Evolutionary conservation across 306 rosid species (phyloP).

Genomic region (Cucurbita argyrosperma): DNA sequence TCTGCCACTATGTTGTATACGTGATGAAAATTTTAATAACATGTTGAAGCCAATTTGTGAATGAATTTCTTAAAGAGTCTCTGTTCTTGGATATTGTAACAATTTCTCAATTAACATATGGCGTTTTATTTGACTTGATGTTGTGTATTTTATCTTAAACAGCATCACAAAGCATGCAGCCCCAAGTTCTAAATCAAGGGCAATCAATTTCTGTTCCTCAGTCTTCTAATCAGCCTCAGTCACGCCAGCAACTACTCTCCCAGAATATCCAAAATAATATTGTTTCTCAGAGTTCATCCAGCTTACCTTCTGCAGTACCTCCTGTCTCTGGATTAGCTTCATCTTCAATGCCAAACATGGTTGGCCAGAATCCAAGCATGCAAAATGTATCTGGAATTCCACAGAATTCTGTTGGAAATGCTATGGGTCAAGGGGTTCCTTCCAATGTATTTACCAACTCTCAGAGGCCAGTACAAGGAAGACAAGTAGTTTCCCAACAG

Average conservation of each 20-base stretch:
- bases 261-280: constrained; percentile 52
- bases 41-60: neutral
- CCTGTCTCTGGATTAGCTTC: constrained; percentile 48
- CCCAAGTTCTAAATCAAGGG: constrained; percentile 49
- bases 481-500: constrained; percentile 51
- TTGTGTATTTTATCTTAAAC: neutral
- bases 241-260: constrained; percentile 53
- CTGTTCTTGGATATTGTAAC: neutral
- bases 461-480: constrained; percentile 62
- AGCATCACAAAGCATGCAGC: constrained; percentile 42
- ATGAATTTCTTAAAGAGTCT: neutral
- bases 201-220: constrained; percentile 41
- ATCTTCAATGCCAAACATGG: constrained; percentile 40
- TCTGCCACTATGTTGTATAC: neutral
- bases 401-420: constrained; percentile 45
- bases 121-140: neutral
- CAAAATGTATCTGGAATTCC: constrained; percentile 44
- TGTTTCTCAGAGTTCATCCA: constrained; percentile 27
- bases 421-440: constrained; percentile 53
- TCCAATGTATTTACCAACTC: constrained; percentile 50
- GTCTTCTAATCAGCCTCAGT: constrained; percentile 41
- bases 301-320: constrained; percentile 32
- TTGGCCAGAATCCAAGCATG: constrained; percentile 51
- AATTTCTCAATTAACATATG: neutral
- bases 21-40: neutral